These are phyloP conservation scores for Knoxia roxburghii DNA, from an alignment of 257 asterid species.

Conservation along the genomic window DNA sequence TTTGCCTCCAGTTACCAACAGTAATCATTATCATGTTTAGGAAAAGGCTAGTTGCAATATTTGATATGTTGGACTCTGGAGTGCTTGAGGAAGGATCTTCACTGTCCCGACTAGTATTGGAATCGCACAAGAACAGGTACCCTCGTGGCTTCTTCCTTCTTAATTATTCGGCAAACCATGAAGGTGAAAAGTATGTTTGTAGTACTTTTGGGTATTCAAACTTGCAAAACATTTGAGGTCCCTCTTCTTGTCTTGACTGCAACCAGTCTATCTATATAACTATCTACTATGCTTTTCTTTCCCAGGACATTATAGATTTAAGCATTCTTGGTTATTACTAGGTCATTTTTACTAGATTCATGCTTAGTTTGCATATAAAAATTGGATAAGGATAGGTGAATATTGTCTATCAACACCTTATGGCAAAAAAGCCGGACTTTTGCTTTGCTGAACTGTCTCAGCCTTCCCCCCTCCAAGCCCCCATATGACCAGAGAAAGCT, in stretches of 20 bases:
- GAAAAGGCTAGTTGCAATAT: constrained; percentile 72
- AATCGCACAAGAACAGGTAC: constrained; percentile 71
- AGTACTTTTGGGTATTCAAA: not conserved
- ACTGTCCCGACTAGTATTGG: constrained; percentile 49
- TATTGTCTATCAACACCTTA: not conserved
- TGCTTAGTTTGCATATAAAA: not conserved
- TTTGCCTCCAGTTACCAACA: not conserved
- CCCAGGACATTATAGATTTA: no score
- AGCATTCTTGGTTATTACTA: not conserved
- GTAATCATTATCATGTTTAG: constrained; percentile 33
- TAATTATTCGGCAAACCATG: not conserved
- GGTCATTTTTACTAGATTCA: not conserved
- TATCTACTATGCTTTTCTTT: no score
- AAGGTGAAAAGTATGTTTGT: not conserved
- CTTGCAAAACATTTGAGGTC: not conserved
- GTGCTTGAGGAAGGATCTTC: constrained; percentile 43
- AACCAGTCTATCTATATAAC: no score
- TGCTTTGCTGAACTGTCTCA: not conserved
- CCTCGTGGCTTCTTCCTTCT: not conserved
- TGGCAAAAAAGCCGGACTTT: not conserved
- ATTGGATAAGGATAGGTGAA: not conserved
- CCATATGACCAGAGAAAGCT: not conserved
- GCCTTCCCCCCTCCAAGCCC: not conserved
- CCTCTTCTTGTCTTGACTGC: not conserved
- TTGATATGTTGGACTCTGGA: constrained; percentile 71